These are phyloP conservation scores for Fusarium setosum DNA, from an alignment of 2,329 filamentous ascomycete species.

Conservation along the genomic window DNA sequence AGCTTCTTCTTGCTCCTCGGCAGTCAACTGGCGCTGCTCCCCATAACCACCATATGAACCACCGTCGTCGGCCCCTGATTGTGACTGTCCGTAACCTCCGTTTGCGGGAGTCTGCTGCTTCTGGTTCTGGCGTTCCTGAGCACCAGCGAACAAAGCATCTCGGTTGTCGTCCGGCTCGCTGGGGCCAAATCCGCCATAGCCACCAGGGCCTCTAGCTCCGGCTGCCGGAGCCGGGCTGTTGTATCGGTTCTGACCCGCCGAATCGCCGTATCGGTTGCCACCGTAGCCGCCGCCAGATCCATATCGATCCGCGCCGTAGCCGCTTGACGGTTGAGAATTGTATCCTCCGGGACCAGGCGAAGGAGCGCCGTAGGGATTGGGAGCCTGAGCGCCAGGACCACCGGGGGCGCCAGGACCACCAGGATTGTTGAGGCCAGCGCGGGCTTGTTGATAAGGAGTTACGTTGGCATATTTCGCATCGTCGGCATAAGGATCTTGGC, in stretches of 20 bases:
- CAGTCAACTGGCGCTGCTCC: slow-evolving; percentile 81
- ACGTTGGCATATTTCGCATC: slow-evolving; percentile 58
- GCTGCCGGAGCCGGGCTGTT: slow-evolving; percentile 51
- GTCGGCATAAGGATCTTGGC: slow-evolving; percentile 65
- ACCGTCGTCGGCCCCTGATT: slow-evolving; percentile 38
- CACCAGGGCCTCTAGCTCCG: slow-evolving; percentile 61
- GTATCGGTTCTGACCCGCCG: slow-evolving; percentile 66
- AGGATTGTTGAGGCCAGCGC: slow-evolving; percentile 48
- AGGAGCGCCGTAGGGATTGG: slow-evolving; percentile 37
- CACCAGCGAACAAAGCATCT: slow-evolving; percentile 72
- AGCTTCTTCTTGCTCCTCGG: slow-evolving; percentile 79
- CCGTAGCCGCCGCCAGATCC: slow-evolving; percentile 63
- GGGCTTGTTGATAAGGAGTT: slow-evolving; percentile 59
- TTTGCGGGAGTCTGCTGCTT: slow-evolving; percentile 43
- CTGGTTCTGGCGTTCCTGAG: slow-evolving; percentile 61
- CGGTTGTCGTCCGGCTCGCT: slow-evolving; percentile 64
- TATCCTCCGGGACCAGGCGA: slow-evolving; percentile 33
- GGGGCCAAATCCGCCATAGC: slow-evolving; percentile 70
- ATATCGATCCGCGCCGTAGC: slow-evolving; percentile 66
- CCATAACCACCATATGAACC: slow-evolving; percentile 66
- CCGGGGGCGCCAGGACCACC: slow-evolving; percentile 51
- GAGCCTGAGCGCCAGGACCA: slow-evolving; percentile 40
- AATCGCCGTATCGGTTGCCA: slow-evolving; percentile 63
- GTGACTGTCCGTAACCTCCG: slow-evolving; percentile 41
- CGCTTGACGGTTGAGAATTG: slow-evolving; percentile 45